A percentile compares a stretch with the other conserved stretches of the same genome.
Conservation (phyloP, 169 alveolate genomes). For the Cryptosporidium sp. region DNA sequence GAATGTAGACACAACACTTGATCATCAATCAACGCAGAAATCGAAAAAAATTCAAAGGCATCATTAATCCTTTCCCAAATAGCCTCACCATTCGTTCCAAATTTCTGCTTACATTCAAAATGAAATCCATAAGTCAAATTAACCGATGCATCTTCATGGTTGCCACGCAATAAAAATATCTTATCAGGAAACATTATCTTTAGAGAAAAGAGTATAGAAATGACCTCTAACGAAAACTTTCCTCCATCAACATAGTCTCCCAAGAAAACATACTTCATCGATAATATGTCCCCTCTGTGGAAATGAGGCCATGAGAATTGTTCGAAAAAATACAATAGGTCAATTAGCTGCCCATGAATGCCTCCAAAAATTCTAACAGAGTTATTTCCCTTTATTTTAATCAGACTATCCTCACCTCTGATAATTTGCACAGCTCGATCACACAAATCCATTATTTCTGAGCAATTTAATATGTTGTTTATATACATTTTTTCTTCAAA, state of each 20-base stretch:
- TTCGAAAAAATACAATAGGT: conserved; percentile 79
- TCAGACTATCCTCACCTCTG: conserved; percentile 38
- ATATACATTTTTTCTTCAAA: conserved; percentile 45
- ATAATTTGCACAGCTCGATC: conserved; percentile 51
- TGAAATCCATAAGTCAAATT: conserved; percentile 75
- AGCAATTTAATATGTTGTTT: conserved; percentile 18
- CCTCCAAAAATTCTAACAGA: conserved; percentile 80
- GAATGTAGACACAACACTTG: conserved; percentile 81
- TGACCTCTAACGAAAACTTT: conserved; percentile 82
- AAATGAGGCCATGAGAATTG: conserved; percentile 78
- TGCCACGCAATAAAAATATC: conserved; percentile 87
- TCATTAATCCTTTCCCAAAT: conserved; percentile 82
- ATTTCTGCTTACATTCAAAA: conserved; percentile 50
- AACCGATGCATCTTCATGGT: conserved; percentile 83
- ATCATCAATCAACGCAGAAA: conserved; percentile 79
- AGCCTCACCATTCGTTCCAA: conserved; percentile 49
- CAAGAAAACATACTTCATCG: conserved; percentile 88
- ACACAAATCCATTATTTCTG: conserved; percentile 57
- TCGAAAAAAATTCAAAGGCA: conserved; percentile 81
- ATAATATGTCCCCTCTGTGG: conserved; percentile 87
- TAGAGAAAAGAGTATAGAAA: conserved; percentile 78
- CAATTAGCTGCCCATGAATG: conserved; percentile 82
- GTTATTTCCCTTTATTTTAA: not conserved
- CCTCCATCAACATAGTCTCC: conserved; percentile 90
- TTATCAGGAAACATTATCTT: conserved; percentile 81